Evolutionary conservation across 345 rosid species (phyloP).

Genomic region (Toxicodendron radicans): DNA sequence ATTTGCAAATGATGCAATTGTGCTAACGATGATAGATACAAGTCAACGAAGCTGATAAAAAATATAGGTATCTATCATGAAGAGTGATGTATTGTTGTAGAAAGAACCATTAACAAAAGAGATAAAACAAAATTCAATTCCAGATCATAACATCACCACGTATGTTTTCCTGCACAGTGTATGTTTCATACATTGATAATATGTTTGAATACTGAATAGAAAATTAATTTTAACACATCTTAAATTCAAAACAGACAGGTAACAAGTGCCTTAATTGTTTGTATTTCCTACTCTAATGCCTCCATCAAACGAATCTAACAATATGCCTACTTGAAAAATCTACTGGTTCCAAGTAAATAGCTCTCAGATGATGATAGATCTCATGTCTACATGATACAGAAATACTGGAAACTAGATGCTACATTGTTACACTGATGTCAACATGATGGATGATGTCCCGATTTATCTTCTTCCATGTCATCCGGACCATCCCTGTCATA

Average conservation of each 20-base stretch:
- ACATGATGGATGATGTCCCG: constrained; percentile 33
- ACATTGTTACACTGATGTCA: constrained; percentile 19
- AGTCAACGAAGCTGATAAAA: not conserved
- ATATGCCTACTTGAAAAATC: not conserved
- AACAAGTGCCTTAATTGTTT: not conserved
- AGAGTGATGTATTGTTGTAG: too few species aligned
- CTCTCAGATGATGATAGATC: not conserved
- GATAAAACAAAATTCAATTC: not conserved
- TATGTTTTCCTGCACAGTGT: not conserved
- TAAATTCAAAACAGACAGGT: not conserved
- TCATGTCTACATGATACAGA: constrained; percentile 6
- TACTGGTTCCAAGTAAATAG: not conserved
- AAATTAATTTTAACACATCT: constrained; percentile 15
- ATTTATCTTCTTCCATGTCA: constrained; percentile 46
- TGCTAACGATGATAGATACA: not conserved
- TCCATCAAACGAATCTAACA: constrained; percentile 16
- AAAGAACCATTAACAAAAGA: too few species aligned
- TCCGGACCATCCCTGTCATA: constrained; percentile 40
- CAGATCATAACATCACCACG: too few species aligned
- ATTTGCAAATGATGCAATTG: too few species aligned
- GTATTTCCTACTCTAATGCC: constrained; percentile 20
- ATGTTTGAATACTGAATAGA: not conserved
- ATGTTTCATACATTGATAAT: not conserved
- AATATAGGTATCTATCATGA: too few species aligned
- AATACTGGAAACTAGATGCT: not conserved